Conservation (phyloP, 495 filamentous ascomycete species). For the Bathelium albidoporum region DNA sequence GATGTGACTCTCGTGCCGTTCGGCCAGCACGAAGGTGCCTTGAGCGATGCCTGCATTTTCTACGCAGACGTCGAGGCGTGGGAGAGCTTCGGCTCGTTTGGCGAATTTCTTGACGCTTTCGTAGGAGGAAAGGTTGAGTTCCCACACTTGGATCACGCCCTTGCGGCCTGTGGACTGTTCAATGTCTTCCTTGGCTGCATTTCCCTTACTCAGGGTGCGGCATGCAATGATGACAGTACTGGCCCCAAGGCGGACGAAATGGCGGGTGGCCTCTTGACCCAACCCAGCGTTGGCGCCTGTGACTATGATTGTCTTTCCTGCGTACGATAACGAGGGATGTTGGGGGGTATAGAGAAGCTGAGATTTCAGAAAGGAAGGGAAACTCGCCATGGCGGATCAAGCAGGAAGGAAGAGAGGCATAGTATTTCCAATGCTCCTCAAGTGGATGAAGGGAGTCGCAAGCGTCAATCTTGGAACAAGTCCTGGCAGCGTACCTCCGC, state of each 20-base stretch:
- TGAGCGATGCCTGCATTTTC: conserved; percentile 42
- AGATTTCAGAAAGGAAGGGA: too few relatives aligned
- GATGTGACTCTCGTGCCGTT: conserved; percentile 38
- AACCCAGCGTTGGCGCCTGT: conserved; percentile 30
- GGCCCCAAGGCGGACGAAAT: conserved; percentile 26
- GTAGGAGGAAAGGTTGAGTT: conserved; percentile 45
- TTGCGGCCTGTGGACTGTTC: conserved; percentile 34
- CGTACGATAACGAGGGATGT: conserved; percentile 29
- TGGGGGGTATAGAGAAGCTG: conserved; percentile 37
- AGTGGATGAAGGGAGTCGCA: too few relatives aligned
- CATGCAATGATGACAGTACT: conserved; percentile 27
- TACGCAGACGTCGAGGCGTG: conserved; percentile 34
- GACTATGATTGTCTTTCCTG: conserved; percentile 27
- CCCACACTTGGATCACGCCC: conserved; percentile 39
- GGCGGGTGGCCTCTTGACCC: conserved; percentile 27
- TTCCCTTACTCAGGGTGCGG: conserved; percentile 34
- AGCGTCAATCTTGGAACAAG: too few relatives aligned
- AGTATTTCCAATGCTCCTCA: too few relatives aligned
- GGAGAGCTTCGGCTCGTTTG: conserved; percentile 27
- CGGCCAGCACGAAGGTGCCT: conserved; percentile 11
- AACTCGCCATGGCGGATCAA: too few relatives aligned
- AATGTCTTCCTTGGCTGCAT: conserved; percentile 37
- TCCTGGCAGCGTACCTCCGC: too few relatives aligned
- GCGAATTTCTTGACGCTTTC: conserved; percentile 41
- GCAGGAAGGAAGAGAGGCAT: too few relatives aligned